A percentile compares a stretch with the other conserved stretches of the same genome.
These are phyloP conservation scores for Maudiozyma bulderi DNA, from an alignment of 805 yeast genomes.

Conservation along the genomic window DNA sequence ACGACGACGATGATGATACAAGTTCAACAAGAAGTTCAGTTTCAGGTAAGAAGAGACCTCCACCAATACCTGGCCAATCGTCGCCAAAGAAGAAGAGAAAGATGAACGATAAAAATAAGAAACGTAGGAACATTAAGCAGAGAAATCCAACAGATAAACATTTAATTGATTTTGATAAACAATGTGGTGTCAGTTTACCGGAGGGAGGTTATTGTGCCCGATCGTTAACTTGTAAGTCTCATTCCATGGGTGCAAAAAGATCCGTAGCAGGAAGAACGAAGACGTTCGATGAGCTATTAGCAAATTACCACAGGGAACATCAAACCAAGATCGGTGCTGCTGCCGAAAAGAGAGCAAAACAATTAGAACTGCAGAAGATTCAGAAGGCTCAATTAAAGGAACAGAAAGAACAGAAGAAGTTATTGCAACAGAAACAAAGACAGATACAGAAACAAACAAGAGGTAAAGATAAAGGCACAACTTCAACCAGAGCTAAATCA, in stretches of 20 bases:
- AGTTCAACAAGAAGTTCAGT: background rate
- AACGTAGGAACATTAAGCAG: conserved; percentile 35
- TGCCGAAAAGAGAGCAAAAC: conserved; percentile 68
- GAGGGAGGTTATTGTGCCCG: conserved; percentile 96
- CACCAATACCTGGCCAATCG: conserved; percentile 1
- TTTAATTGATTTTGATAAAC: conserved; percentile 73
- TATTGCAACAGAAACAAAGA: conserved; percentile 31
- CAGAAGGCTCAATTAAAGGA: conserved; percentile 23
- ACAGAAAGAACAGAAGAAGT: conserved; percentile 22
- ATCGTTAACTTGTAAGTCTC: conserved; percentile 92
- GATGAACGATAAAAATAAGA: conserved; percentile 21
- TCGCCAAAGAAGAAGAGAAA: background rate
- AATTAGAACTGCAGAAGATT: conserved; percentile 37
- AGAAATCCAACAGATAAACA: conserved; percentile 66
- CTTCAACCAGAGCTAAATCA: conserved; percentile 7
- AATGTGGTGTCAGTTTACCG: conserved; percentile 91
- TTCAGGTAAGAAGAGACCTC: conserved; percentile 8
- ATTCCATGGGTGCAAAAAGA: conserved; percentile 96
- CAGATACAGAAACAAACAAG: conserved; percentile 5
- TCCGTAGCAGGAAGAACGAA: conserved; percentile 91
- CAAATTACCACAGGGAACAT: conserved; percentile 84
- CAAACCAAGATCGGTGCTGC: conserved; percentile 82
- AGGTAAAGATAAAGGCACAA: conserved; percentile 3
- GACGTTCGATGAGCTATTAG: conserved; percentile 78
- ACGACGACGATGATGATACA: conserved; percentile 7